A percentile compares a stretch with the other conserved stretches of the same genome.
Evolutionary conservation across 352 stramenopile species (phyloP).

Genomic region (Phytophthora pistaciae): DNA sequence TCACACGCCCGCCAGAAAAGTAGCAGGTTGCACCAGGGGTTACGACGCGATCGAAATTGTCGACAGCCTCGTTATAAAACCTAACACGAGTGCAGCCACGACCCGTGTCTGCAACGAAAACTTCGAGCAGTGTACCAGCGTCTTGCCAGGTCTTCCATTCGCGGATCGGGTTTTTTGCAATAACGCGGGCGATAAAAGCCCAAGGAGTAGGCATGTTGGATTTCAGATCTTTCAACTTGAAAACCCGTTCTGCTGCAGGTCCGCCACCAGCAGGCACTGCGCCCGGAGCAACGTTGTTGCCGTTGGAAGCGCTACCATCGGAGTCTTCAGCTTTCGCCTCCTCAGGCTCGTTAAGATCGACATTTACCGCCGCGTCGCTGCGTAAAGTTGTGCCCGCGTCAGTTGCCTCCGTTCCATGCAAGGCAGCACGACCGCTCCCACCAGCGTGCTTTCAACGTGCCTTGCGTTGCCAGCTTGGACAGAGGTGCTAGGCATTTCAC

Average conservation of each 20-base stretch:
- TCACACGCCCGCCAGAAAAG: background rate
- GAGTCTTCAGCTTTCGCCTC: background rate
- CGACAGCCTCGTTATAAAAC: background rate
- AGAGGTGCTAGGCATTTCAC: no score
- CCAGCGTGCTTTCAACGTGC: no score
- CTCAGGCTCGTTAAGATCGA: background rate
- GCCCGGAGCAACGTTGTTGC: background rate
- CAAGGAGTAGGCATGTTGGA: background rate
- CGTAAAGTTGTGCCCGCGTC: no score
- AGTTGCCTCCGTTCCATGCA: no score
- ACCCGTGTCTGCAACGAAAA: background rate
- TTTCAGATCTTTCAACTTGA: background rate
- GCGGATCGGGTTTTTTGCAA: background rate
- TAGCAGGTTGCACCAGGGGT: background rate
- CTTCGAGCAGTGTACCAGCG: background rate
- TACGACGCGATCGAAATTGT: background rate
- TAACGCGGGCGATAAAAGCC: background rate
- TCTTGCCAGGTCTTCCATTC: background rate
- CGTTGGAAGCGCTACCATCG: background rate
- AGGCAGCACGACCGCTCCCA: no score
- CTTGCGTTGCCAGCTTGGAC: no score
- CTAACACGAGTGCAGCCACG: background rate
- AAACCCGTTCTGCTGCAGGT: background rate
- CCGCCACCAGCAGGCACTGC: background rate
- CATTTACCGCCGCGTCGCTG: no score